Evolutionary conservation across 2,329 filamentous ascomycete species (phyloP).

Genomic region (Arthroderma sp.): DNA sequence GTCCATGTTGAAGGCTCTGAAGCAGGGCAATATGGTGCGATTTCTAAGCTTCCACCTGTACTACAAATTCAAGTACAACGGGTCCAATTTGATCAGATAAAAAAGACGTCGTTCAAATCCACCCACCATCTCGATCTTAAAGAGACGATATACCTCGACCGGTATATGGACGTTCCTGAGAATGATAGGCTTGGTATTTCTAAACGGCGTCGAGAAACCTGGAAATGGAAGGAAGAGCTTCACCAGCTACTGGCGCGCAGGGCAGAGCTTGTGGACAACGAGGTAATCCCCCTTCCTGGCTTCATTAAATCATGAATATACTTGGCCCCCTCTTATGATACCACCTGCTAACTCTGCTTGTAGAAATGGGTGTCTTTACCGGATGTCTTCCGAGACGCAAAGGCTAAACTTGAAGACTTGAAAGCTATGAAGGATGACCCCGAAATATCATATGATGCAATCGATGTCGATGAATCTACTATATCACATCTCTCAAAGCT

Average conservation of each 20-base stretch:
- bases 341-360: constrained; percentile 9
- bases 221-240: constrained; percentile 55
- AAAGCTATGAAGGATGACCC: constrained; percentile 23
- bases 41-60: constrained; percentile 66
- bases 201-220: constrained; percentile 54
- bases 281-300: constrained; percentile 6
- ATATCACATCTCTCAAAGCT: constrained; percentile 32
- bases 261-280: constrained; percentile 29
- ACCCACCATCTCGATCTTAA: constrained; percentile 66
- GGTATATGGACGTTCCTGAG: constrained; percentile 58
- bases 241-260: constrained; percentile 39
- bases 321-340: neutral
- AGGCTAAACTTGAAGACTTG: constrained; percentile 33
- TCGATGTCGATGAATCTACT: constrained; percentile 32
- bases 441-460: constrained; percentile 22
- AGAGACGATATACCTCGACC: constrained; percentile 71
- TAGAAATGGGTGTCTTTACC: constrained; percentile 19
- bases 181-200: constrained; percentile 49
- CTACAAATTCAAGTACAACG: constrained; percentile 84
- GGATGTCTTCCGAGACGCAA: constrained; percentile 22
- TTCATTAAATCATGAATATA: neutral
- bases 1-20: constrained; percentile 52
- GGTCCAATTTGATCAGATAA: constrained; percentile 54
- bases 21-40: constrained; percentile 54
- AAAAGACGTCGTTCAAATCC: constrained; percentile 54